Base-by-base conservation (phyloP, 2,329 filamentous ascomycete genomes). In the Colletotrichum sp. region DNA sequence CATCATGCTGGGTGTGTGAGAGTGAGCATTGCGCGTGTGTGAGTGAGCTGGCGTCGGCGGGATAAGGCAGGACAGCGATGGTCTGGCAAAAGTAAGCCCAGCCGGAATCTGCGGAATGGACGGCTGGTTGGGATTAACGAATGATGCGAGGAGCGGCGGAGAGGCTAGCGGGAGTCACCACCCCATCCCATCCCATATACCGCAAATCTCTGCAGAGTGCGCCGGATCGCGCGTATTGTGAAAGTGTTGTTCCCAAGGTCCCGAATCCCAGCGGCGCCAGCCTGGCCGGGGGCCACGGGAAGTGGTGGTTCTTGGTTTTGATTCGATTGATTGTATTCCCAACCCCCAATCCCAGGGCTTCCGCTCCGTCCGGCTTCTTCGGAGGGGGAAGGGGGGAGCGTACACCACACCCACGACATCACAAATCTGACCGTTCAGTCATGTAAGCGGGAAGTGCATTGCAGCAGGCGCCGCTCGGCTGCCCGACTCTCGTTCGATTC, bases 361-460 rank as follows among this genome's bases (percentile, higher is more conserved):
- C 74, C 74, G 74, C 74, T 69, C 74, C 74, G 74, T 66, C 70
- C 74, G 74, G 74, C 74, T 60, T 74, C 70, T 74, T 76, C 74
- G 74, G 74, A 74, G 74, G 30, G 44, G 44, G 28, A 73, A 65
- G 30, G 44, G 44, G 44, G 44, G 39, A 44, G 18, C 39, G 39
- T 18, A 44, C 39, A 44, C 39, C 44, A 21, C 44, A 49, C 44
- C 34, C 55, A 65, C 64, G 44, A 52, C 57, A 18, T 16, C 32
- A 32, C 26, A 44, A 52, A 39, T 32, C 57, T 70, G 59, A 70
- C 62, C 49, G 59, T 72, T 72, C 26, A 73, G 39, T 44, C 39
- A 44, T 73, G 70, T 76, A 69, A 73, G 70, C 64, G 34, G 65
- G 36, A 72, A 66, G n/a, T 63, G 72, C 59, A 39, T 71, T 32